Evolutionary conservation across 768 basidiomycete species (phyloP), one percentile per base, ranked within the genome.

Genomic region (Rhizopogon roseolus): DNA sequence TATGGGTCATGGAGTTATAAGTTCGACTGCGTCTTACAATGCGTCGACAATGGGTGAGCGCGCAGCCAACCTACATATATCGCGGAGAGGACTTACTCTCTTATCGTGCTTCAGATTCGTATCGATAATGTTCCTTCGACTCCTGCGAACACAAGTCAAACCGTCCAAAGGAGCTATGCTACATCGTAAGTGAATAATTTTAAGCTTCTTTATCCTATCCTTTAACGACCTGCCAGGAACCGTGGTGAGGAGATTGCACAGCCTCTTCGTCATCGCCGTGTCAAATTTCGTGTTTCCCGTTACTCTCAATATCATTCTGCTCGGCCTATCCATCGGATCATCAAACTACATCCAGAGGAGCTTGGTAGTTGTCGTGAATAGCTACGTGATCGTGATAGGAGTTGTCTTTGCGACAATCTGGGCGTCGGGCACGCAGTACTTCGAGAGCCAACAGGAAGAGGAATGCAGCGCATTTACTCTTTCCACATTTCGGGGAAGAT

Each of bases 281-380:
- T 62, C 68, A 2, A 74, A 72, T 54, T 74, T 74, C 59, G 63
- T 74, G 36, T 68, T 74, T 57, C 74, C 73, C 13, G 64, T 66
- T 22, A 53, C 72, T 19, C 63, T 74, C 60, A 66, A 63, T 56
- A 57, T 74, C 41, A 64, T 62, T n/a, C 67, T 70, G 40, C 61
- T 74, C 48, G 58, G 41, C 13, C 43, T 39, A 27, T 41, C 43
- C 51, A 43, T 34, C 13, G 43, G 14, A 27, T 14, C 17, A 17
- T n/a, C 4, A 13, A 36, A 39, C 8, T 41, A 52, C 17, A 25
- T 34, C 40, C 41, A 28, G 6, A 44, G 28, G 6, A 52, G 40
- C 5, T 14, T 52, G 27, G 34, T 52, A 40, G 58, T 63, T 25
- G 38, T 53, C 14, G 59, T 64, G 32, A 65, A 67, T 40, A 54